phyloP scores from a whole-genome alignment of 805 yeast genomes.

The Maudiozyma pseudohumilis region DNA sequence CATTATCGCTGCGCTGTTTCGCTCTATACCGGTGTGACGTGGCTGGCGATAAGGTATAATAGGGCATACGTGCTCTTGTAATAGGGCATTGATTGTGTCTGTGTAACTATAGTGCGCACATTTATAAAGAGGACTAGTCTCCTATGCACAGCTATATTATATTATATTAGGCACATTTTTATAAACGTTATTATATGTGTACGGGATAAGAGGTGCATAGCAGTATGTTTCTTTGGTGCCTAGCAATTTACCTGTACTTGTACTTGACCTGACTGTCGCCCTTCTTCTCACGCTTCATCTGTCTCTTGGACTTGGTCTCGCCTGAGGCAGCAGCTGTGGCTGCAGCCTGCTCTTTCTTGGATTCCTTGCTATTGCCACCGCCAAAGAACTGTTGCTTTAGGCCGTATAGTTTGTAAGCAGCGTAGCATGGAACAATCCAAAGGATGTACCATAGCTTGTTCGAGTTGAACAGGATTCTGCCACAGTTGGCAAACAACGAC shows the following conservation, averaged over 20 bases:
- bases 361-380: slow-evolving; percentile 5
- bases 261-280: slow-evolving; percentile 31
- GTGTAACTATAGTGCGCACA: too few species aligned
- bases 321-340: slow-evolving; percentile 4
- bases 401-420: slow-evolving; percentile 33
- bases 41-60: too few species aligned
- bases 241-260: slow-evolving; percentile 15
- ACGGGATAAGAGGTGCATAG: not conserved
- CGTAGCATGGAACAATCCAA: slow-evolving; percentile 29
- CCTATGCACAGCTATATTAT: not conserved
- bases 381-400: slow-evolving; percentile 22
- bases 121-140: too few species aligned
- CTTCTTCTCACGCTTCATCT: slow-evolving; percentile 32
- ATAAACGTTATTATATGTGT: not conserved
- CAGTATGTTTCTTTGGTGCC: not conserved
- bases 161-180: not conserved
- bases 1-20: slow-evolving; percentile 12
- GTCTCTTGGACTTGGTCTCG: slow-evolving; percentile 33
- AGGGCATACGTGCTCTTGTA: too few species aligned
- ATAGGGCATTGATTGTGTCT: too few species aligned
- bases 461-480: slow-evolving; percentile 37
- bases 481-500: slow-evolving; percentile 39
- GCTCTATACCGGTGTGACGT: slow-evolving; percentile 11
- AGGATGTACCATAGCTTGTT: slow-evolving; percentile 40
- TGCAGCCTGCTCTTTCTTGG: slow-evolving; percentile 1